Conservation (phyloP, 208 protist species). For the Leishmania mexicana region DNA sequence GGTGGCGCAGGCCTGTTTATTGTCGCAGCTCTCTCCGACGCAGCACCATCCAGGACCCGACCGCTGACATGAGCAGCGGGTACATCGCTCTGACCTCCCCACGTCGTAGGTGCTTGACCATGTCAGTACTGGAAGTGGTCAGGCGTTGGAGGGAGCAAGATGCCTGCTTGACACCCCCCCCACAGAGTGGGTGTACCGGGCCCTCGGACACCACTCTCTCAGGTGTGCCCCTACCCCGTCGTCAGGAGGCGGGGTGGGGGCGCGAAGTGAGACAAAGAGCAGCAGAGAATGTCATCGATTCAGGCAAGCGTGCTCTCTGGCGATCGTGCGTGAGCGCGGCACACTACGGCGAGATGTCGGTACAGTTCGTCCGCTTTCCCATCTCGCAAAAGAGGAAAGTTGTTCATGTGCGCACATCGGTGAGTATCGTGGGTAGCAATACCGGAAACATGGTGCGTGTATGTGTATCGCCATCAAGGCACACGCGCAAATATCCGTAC, state of each 20-base stretch:
- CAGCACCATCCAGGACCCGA: background rate
- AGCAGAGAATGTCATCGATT: background rate
- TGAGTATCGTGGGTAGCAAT: background rate
- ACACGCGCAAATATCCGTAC: background rate
- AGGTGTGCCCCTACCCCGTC: background rate
- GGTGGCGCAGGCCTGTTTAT: background rate
- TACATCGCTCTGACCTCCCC: background rate
- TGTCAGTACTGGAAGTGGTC: background rate
- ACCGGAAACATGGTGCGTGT: background rate
- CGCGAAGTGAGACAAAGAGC: background rate
- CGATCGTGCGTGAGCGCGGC: background rate
- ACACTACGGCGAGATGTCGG: background rate
- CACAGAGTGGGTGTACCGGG: background rate
- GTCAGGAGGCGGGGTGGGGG: background rate
- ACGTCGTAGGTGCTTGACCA: background rate
- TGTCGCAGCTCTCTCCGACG: background rate
- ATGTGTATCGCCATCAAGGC: background rate
- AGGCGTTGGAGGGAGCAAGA: background rate
- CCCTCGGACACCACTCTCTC: background rate
- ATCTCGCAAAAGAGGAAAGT: background rate
- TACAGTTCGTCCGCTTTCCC: background rate
- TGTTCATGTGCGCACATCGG: background rate
- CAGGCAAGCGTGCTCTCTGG: background rate
- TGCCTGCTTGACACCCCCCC: background rate
- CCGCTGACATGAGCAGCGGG: background rate